Conservation (phyloP, 495 filamentous ascomycete species). For the Daldinia bambusicola region DNA sequence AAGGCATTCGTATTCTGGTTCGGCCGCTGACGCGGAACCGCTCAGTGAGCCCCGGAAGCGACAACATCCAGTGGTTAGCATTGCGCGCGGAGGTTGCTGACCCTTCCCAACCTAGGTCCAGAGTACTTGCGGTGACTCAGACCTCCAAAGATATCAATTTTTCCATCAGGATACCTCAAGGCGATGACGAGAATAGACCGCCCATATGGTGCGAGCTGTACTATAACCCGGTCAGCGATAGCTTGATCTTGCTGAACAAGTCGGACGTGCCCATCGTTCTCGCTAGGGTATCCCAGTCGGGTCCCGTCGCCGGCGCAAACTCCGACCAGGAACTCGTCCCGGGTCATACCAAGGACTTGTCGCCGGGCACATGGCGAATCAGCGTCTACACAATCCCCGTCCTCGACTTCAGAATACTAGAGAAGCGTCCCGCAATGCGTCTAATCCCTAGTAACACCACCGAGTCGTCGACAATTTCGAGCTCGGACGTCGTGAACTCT, state of each 20-base stretch:
- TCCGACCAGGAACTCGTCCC: slow-evolving; percentile 55
- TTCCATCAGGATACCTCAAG: slow-evolving; percentile 59
- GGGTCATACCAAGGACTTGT: slow-evolving; percentile 51
- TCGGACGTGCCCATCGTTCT: slow-evolving; percentile 58
- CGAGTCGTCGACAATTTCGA: slow-evolving; percentile 42
- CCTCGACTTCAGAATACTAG: slow-evolving; percentile 61
- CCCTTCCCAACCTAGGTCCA: slow-evolving; percentile 54
- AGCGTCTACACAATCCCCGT: slow-evolving; percentile 55
- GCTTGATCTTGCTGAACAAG: slow-evolving; percentile 58
- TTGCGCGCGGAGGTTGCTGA: slow-evolving; percentile 58
- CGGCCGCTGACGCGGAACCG: slow-evolving; percentile 58
- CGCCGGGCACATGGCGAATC: slow-evolving; percentile 61
- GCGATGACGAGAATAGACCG: slow-evolving; percentile 50
- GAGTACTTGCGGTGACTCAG: slow-evolving; percentile 62
- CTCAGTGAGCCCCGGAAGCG: slow-evolving; percentile 58
- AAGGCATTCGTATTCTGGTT: slow-evolving; percentile 59
- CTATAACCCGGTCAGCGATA: slow-evolving; percentile 62
- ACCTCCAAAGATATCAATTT: slow-evolving; percentile 61
- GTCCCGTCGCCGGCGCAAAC: slow-evolving; percentile 44
- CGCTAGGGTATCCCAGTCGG: slow-evolving; percentile 48
- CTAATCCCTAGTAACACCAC: slow-evolving; percentile 39
- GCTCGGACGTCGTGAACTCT: slow-evolving; percentile 49
- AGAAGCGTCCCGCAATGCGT: slow-evolving; percentile 54
- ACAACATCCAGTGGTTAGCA: slow-evolving; percentile 57
- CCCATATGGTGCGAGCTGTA: slow-evolving; percentile 61